Evolutionary conservation across 441 rosid species (phyloP).

Genomic region (Pelargonium citronellum): DNA sequence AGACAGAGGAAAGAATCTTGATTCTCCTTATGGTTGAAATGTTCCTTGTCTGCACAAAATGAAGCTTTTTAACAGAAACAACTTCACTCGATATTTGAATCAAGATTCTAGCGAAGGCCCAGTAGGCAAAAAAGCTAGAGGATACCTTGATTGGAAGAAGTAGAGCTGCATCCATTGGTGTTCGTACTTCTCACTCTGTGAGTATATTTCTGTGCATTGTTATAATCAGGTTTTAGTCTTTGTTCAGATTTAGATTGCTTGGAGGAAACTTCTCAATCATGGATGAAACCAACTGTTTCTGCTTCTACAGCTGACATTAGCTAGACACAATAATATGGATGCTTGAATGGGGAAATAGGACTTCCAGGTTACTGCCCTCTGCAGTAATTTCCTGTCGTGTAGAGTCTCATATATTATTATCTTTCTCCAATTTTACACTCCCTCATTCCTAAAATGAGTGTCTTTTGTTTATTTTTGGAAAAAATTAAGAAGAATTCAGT

Average conservation of each 20-base stretch:
- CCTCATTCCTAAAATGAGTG: neutral
- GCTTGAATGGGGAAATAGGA: conserved; percentile 15
- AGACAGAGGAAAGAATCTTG: conserved; percentile 43
- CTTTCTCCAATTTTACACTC: conserved; percentile 15
- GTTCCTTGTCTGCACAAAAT: conserved; percentile 38
- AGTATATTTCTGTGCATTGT: conserved; percentile 21
- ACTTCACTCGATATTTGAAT: conserved; percentile 44
- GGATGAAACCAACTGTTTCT: conserved; percentile 30
- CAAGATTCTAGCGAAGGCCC: conserved; percentile 45
- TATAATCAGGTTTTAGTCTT: conserved; percentile 18
- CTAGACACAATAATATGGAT: conserved; percentile 26
- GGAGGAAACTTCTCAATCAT: conserved; percentile 14
- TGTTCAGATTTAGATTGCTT: conserved; percentile 10
- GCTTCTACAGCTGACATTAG: conserved; percentile 21
- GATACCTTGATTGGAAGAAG: conserved; percentile 29
- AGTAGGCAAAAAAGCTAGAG: conserved; percentile 41
- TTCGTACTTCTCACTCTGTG: neutral
- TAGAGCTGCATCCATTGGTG: conserved; percentile 27
- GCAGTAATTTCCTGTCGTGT: conserved; percentile 37
- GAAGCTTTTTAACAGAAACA: conserved; percentile 46
- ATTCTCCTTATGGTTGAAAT: conserved; percentile 47
- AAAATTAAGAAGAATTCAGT: no score
- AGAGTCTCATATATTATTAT: conserved; percentile 18
- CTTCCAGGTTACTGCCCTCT: conserved; percentile 46
- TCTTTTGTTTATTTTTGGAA: no score